These are phyloP conservation scores for Entomortierella chlamydospora DNA, from an alignment of 192 early-diverging fungal species.

Conservation along the genomic window DNA sequence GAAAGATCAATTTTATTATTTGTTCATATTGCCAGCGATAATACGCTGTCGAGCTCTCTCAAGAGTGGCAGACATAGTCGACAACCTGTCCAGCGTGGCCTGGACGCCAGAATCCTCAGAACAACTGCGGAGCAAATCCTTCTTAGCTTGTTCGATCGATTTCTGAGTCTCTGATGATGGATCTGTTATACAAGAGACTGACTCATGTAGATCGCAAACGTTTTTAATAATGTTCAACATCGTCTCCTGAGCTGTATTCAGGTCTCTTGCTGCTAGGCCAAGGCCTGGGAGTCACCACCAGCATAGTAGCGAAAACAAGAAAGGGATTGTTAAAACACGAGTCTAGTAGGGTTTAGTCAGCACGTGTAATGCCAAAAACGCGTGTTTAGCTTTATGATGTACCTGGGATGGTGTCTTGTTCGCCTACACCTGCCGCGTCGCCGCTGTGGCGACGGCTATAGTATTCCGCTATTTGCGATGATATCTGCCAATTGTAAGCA, in stretches of 20 bases:
- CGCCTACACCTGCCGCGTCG: background rate
- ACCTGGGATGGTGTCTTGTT: background rate
- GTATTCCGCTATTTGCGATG: background rate
- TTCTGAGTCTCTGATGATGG: background rate
- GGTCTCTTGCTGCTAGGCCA: background rate
- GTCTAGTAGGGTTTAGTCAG: no score
- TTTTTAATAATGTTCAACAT: background rate
- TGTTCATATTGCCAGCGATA: background rate
- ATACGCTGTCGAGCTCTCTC: background rate
- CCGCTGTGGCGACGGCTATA: no score
- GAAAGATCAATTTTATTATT: no score
- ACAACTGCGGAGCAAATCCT: background rate
- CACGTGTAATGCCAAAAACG: no score
- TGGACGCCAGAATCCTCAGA: background rate
- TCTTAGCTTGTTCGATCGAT: background rate
- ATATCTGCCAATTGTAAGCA: background rate
- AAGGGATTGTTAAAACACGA: no score
- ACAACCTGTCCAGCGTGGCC: background rate
- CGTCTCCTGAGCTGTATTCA: background rate
- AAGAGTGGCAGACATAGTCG: background rate
- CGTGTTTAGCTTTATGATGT: no score
- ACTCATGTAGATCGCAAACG: background rate
- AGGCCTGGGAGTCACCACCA: background rate
- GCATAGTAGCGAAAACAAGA: no score
- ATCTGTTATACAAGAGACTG: background rate